Percentiles rank a stretch among this genome's conserved stretches.
Evolutionary conservation across 2,329 filamentous ascomycete species (phyloP).

Genomic region (Calonectria multiphialidica): DNA sequence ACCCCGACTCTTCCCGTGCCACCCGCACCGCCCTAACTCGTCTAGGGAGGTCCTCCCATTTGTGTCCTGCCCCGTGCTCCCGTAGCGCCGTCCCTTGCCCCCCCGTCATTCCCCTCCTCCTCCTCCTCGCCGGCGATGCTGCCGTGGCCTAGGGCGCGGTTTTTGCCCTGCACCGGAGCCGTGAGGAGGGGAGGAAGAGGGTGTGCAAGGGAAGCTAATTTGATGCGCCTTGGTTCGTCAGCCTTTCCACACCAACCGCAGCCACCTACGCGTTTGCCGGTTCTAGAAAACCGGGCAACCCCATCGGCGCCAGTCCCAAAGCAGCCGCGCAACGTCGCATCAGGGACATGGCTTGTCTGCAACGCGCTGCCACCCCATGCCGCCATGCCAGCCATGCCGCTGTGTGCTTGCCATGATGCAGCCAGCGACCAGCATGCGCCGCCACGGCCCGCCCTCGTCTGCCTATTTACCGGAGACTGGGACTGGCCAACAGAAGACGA

Average conservation of each 20-base stretch:
- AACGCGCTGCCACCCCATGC: background rate
- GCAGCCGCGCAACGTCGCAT: constrained; percentile 1
- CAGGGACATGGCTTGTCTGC: background rate
- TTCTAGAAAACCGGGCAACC: background rate
- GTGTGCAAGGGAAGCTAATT: too few relatives aligned
- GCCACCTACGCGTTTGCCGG: background rate
- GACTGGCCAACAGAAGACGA: background rate
- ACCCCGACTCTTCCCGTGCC: constrained; percentile 24
- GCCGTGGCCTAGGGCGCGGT: background rate
- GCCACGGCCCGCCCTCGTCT: constrained; percentile 4
- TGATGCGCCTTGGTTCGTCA: background rate
- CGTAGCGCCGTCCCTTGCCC: background rate
- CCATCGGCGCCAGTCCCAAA: constrained; percentile 1
- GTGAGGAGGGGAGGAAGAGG: background rate
- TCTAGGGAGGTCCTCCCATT: constrained; percentile 20
- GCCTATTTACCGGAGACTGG: constrained; percentile 6
- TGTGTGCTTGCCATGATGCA: background rate
- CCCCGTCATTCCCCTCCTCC: background rate
- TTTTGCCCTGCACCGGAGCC: background rate
- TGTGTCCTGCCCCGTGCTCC: background rate
- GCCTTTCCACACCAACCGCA: background rate
- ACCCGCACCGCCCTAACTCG: constrained; percentile 14
- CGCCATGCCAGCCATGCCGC: too few relatives aligned
- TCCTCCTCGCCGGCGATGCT: background rate
- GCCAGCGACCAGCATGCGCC: background rate